Percentiles rank a stretch among this genome's conserved stretches.
Conservation (phyloP, 495 filamentous ascomycete species). For the Lepraria neglecta region DNA sequence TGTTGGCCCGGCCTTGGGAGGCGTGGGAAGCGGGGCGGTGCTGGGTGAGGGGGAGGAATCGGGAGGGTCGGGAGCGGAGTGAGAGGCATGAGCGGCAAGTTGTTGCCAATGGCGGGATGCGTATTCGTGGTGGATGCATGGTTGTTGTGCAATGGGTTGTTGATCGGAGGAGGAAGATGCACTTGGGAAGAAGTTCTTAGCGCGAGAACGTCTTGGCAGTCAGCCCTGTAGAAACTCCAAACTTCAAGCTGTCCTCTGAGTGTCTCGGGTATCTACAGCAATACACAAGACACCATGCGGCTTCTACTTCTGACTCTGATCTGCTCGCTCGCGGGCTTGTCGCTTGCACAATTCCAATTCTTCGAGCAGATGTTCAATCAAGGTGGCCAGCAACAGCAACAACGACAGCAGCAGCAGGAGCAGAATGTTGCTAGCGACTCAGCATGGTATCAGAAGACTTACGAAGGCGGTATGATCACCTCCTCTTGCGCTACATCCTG, state of each 20-base stretch:
- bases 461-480: slow-evolving; percentile 48
- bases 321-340: slow-evolving; percentile 44
- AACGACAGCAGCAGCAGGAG: slow-evolving; percentile 52
- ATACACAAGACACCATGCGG: slow-evolving; percentile 25
- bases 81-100: slow-evolving; percentile 23
- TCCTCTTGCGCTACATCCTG: slow-evolving; percentile 5
- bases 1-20: slow-evolving; percentile 78
- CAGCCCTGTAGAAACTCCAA: background rate
- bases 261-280: background rate
- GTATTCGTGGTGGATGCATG: slow-evolving; percentile 9
- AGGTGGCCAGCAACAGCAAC: slow-evolving; percentile 47
- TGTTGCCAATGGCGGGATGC: slow-evolving; percentile 25
- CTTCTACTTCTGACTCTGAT: slow-evolving; percentile 31
- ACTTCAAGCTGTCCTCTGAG: slow-evolving; percentile 16
- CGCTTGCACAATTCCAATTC: slow-evolving; percentile 73
- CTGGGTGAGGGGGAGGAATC: slow-evolving; percentile 32
- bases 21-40: slow-evolving; percentile 75
- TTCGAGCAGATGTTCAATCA: slow-evolving; percentile 80
- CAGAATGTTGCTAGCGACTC: slow-evolving; percentile 79
- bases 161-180: background rate
- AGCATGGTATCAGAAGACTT: slow-evolving; percentile 64
- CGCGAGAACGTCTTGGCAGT: background rate
- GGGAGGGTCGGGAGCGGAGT: slow-evolving; percentile 10
- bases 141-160: background rate
- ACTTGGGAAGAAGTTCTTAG: background rate